Evolutionary conservation across 2,329 filamentous ascomycete genomes (phyloP).

Genomic region (Shiraia bambusicola): DNA sequence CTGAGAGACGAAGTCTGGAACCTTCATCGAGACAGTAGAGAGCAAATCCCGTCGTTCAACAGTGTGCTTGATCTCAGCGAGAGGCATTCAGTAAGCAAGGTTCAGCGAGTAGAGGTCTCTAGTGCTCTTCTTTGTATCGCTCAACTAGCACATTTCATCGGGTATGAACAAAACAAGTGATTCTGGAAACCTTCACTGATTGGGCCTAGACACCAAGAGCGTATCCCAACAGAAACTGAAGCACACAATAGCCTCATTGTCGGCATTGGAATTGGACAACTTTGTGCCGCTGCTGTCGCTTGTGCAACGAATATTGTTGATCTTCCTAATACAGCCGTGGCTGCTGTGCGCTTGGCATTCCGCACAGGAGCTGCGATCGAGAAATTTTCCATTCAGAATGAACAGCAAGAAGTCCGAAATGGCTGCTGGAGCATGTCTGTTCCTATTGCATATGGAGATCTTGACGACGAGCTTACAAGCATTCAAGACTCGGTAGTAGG

Average conservation of each 20-base stretch:
- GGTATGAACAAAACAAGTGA: not conserved
- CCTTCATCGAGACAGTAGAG: slow-evolving; percentile 2
- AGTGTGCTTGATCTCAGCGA: slow-evolving; percentile 8
- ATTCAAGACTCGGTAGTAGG: too few relatives aligned
- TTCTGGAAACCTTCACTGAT: not conserved
- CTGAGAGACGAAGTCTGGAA: slow-evolving; percentile 7
- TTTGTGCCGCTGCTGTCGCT: slow-evolving; percentile 4
- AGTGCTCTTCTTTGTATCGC: slow-evolving; percentile 5
- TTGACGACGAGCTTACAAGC: too few relatives aligned
- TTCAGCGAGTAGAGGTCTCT: slow-evolving; percentile 8
- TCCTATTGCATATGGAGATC: too few relatives aligned
- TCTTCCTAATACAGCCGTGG: slow-evolving; percentile 5
- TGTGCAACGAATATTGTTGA: slow-evolving; percentile 5
- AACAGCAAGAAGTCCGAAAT: not conserved
- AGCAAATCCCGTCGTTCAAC: slow-evolving; percentile 8
- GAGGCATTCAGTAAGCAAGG: slow-evolving; percentile 3
- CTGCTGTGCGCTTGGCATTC: slow-evolving; percentile 4
- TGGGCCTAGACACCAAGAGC: too few relatives aligned
- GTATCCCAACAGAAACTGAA: not conserved
- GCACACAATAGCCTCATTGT: slow-evolving; percentile 2
- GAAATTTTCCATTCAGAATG: slow-evolving; percentile 1
- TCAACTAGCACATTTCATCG: slow-evolving; percentile 5
- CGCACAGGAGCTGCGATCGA: slow-evolving; percentile 5
- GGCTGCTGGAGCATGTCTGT: not conserved
- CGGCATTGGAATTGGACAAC: slow-evolving; percentile 3